Percentiles rank a stretch among this genome's conserved stretches.
Evolutionary conservation across 2,329 filamentous ascomycete species (phyloP).

Genomic region (Hymenotorrendiella dingleyae): DNA sequence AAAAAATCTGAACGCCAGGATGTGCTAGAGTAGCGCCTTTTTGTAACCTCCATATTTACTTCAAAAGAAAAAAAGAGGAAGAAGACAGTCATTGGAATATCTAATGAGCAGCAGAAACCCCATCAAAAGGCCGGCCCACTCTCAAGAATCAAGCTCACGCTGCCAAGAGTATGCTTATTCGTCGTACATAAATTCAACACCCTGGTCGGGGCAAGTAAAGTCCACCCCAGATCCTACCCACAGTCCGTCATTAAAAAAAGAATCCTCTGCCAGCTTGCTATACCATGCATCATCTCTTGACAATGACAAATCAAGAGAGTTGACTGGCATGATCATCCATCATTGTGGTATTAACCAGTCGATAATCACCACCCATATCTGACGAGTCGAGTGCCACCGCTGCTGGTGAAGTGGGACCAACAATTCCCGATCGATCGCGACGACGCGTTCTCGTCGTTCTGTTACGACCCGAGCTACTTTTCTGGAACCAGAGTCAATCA

Average conservation of each 20-base stretch:
- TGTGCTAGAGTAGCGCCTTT: no score
- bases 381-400: constrained; percentile 14
- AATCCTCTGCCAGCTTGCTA: no score
- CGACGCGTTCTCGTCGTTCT: constrained; percentile 4
- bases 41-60: constrained; percentile 23
- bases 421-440: constrained; percentile 13
- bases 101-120: no score
- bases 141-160: background rate
- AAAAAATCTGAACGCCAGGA: constrained; percentile 14
- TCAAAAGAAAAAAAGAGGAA: constrained; percentile 5
- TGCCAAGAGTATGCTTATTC: constrained; percentile 13
- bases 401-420: constrained; percentile 12
- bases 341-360: constrained; percentile 13
- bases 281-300: background rate
- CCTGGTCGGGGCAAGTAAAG: background rate
- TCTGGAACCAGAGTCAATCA: constrained; percentile 21
- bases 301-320: constrained; percentile 20
- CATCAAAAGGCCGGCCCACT: constrained; percentile 1
- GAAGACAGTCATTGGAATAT: no score
- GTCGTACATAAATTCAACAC: constrained; percentile 9
- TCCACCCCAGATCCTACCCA: background rate
- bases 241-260: background rate
- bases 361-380: constrained; percentile 10
- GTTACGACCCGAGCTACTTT: constrained; percentile 13
- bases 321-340: constrained; percentile 26